These are phyloP conservation scores for Neoarthrinium moseri DNA, from an alignment of 2,329 filamentous ascomycete species.

Conservation along the genomic window DNA sequence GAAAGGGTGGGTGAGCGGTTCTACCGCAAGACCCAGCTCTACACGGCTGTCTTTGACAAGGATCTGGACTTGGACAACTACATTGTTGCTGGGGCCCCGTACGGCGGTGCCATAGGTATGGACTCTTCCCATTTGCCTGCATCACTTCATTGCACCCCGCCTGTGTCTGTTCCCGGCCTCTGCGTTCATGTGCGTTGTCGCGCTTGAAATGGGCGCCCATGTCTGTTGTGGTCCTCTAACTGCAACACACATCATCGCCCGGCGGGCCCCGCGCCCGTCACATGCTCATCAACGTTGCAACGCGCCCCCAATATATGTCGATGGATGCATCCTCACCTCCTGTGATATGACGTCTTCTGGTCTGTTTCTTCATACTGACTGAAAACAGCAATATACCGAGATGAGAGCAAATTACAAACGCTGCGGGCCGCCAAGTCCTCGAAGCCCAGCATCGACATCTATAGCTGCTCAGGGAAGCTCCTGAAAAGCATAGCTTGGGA, in stretches of 20 bases:
- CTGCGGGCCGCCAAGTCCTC: constrained; percentile 70
- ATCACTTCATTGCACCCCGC: constrained; percentile 12
- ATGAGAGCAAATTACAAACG: constrained; percentile 79
- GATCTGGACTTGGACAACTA: constrained; percentile 96
- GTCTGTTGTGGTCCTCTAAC: no score
- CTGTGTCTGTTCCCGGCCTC: not conserved
- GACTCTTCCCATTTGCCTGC: not conserved
- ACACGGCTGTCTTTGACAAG: constrained; percentile 88
- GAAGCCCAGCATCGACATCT: constrained; percentile 89
- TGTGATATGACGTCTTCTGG: no score
- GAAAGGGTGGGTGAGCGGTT: constrained; percentile 89
- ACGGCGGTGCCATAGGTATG: constrained; percentile 87
- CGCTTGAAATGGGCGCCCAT: no score
- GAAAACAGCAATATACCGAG: constrained; percentile 74
- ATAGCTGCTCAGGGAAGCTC: constrained; percentile 87
- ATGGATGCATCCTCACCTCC: no score
- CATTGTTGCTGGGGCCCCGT: constrained; percentile 85
- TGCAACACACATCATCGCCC: no score
- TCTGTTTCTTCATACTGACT: constrained; percentile 6
- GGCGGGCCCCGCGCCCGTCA: no score
- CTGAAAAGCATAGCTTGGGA: constrained; percentile 90
- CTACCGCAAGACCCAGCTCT: constrained; percentile 92
- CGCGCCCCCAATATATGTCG: no score
- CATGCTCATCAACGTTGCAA: no score
- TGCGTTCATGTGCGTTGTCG: no score